Conservation (phyloP, 441 rosid genomes). For the Omphalea diandra region DNA sequence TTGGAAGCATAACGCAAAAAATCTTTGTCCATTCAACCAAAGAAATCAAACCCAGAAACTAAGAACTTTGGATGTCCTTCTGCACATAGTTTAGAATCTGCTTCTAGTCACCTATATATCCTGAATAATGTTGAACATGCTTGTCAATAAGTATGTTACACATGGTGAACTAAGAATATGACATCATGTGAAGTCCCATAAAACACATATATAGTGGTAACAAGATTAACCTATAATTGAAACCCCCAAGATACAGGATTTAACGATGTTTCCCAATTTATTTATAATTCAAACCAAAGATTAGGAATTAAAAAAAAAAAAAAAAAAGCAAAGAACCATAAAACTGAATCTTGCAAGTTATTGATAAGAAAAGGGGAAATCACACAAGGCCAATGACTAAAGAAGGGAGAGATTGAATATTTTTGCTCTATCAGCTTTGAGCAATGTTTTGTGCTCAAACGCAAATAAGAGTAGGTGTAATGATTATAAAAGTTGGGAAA, state of each 20-base stretch:
- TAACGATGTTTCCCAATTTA: background rate
- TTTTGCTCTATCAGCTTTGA: background rate
- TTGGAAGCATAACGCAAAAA: background rate
- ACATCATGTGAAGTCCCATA: background rate
- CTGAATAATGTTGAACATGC: conserved; percentile 3
- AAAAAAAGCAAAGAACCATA: conserved; percentile 2
- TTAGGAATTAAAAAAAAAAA: conserved; percentile 8
- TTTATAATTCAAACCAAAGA: background rate
- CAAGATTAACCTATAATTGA: conserved; percentile 1
- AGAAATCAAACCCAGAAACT: background rate
- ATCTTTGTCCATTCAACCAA: background rate
- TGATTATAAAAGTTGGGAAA: too few species aligned
- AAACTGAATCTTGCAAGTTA: background rate
- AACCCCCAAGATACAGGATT: background rate
- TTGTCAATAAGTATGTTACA: background rate
- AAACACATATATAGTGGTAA: background rate
- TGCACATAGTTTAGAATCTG: too few species aligned
- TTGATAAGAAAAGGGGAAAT: conserved; percentile 1
- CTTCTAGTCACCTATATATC: background rate
- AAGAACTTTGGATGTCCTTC: background rate
- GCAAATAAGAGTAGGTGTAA: too few species aligned
- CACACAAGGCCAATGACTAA: background rate
- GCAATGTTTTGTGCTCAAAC: too few species aligned
- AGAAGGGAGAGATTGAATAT: background rate
- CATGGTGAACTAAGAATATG: background rate